Base-by-base conservation (phyloP, 345 rosid genomes). In the Camelina hispida region DNA sequence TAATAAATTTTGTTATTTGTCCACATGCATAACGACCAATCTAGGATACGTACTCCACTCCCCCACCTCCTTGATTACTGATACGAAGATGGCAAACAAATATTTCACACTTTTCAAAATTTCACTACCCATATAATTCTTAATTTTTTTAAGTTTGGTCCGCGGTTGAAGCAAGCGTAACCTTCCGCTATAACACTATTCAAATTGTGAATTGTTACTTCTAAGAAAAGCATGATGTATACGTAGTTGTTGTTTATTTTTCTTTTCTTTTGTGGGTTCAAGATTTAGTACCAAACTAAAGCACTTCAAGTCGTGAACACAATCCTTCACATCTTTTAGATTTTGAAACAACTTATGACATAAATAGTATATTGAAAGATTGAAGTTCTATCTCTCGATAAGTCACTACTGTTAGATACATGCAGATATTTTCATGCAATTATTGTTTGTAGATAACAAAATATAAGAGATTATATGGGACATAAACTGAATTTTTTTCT, bases 261-360 rank as follows among this genome's bases (percentile, higher is more conserved):
- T 50, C 5, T 28, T 28, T 28, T 28, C 4, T 3, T 28, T 48
- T 3, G 93, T 87, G 51, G 86, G 90, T 81, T 86, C 91, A 23
- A 75, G 79, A 61, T 76, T 92, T 58, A 60, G 73, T 42, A 86
- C 80, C 73, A 80, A 72, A 56, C 62, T 86, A 56, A 14, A 86
- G 66, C 42, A 47, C 84, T 22, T 35, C 85, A 80, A 71, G 84
- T 74, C 62, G 77, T 87, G 4, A 71, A 79, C 12, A 84, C 86
- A 75, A 81, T 89, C 66, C 84, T 53, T 28, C 30, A 28, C 5
- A 28, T 82, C 17, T 22, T 75, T 79, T 83, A 50, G 15, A 20
- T 43, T 68, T 15, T 50, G 13, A 35, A 51, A 50, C 70, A 11
- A 43, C 7, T 6, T 32, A 10, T 57, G 62, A 57, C 6, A 30